Evolutionary conservation across 2,329 filamentous ascomycete genomes (phyloP), one percentile per base, ranked within the genome.

Genomic region (Aspergillus sp.): DNA sequence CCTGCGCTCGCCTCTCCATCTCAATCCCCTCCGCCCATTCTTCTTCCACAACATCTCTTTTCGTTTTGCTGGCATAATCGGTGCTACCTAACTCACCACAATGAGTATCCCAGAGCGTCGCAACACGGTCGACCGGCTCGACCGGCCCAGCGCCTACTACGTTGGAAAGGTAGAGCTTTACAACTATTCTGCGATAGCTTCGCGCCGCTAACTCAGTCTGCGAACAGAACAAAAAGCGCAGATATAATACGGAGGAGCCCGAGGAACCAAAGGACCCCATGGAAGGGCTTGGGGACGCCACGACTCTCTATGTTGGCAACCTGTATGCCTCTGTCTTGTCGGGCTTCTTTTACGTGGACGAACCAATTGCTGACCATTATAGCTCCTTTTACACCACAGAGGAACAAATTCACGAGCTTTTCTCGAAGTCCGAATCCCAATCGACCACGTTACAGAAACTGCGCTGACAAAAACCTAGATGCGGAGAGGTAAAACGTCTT

Each of bases 371-470:
- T 64, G 39, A 64, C 56, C 17, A 8, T 39, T 14, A 21, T 46
- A 92, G 90, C 55, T 96, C 93, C 41, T 97, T 97, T 80, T 97
- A 96, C 82, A 99, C 95, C 23, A 99, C 95, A 56, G 95, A 99
- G 75, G 95, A 99, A 79, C 95, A 99, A 75, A 96, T 99, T 59
- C 93, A 98, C 76, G 93, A 98, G 77, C 86, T 97, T 48, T 97
- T 97, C 76, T 87, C 89, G 59, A 96, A 96, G 82, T 93, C 68
- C 62, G 77, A 51, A 4, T 31, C 40, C 11, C 12, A n/a, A n/a
- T 27, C 5, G 11, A 27, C 52, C 19, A 23, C 17, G 35, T 25
- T 12, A 2, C 27, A 45, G n/a, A 19, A 35, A 19, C 33, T 62
- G 57, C 71, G 43, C 35, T 59, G 31, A 55, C 51, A 17, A 25